phyloP scores from a whole-genome alignment of 306 rosid species.

The Gleditsia sinensis region DNA sequence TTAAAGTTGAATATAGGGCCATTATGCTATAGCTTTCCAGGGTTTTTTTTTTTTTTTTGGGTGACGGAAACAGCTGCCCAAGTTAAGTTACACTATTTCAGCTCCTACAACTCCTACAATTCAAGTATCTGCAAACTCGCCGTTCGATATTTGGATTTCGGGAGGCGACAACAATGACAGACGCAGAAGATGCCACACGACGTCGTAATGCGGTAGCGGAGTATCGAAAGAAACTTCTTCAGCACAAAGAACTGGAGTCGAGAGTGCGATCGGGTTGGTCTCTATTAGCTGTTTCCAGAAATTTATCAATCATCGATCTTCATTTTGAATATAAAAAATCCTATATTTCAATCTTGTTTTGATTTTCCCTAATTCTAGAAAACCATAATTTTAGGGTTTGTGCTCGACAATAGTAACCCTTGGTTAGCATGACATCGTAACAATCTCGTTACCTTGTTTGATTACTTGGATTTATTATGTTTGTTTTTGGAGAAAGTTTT shows the following conservation, averaged over 20 bases:
- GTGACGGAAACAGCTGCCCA: no score
- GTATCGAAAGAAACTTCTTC: slow-evolving; percentile 81
- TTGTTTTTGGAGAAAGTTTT: no score
- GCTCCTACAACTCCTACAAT: neutral
- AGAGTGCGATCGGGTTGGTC: slow-evolving; percentile 82
- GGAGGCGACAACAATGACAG: slow-evolving; percentile 50
- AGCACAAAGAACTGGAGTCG: slow-evolving; percentile 87
- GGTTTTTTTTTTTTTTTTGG: no score
- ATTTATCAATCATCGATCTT: slow-evolving; percentile 9
- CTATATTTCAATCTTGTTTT: neutral
- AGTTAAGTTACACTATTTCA: no score
- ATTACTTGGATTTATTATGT: no score
- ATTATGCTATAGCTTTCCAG: no score
- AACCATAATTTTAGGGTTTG: slow-evolving; percentile 32
- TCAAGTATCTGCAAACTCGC: neutral
- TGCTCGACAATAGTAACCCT: neutral
- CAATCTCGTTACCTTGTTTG: no score
- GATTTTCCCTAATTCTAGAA: slow-evolving; percentile 6
- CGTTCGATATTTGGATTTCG: neutral
- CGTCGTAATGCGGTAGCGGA: slow-evolving; percentile 70
- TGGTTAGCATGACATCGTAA: neutral
- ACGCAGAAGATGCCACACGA: slow-evolving; percentile 67
- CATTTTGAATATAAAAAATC: neutral
- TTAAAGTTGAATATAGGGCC: no score
- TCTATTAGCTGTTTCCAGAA: neutral